Evolutionary conservation across 345 rosid genomes (phyloP).

Genomic region (Aquilaria yunnanensis): DNA sequence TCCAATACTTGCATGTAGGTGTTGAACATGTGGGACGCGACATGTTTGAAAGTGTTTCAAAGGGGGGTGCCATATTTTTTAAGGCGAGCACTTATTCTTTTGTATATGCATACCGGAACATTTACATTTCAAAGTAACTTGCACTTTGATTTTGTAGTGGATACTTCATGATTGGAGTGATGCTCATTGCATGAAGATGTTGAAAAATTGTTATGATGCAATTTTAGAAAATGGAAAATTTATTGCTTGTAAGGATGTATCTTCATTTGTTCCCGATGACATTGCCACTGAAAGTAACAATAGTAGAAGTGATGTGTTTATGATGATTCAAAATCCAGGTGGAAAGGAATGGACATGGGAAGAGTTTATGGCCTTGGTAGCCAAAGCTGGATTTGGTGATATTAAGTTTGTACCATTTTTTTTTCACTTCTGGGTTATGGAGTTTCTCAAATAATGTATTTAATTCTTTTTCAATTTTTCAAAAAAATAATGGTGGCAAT

Average conservation of each 20-base stretch:
- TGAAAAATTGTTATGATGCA: constrained; percentile 19
- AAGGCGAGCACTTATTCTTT: constrained; percentile 7
- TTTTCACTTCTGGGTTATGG: constrained; percentile 4
- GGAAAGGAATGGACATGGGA: constrained; percentile 7
- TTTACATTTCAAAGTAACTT: background rate
- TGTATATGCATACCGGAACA: too few species aligned
- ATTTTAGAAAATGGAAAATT: constrained; percentile 31
- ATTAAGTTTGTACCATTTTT: background rate
- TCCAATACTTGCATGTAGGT: background rate
- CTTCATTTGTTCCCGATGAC: background rate
- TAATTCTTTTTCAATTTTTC: background rate
- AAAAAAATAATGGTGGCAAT: too few species aligned
- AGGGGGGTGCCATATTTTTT: constrained; percentile 17
- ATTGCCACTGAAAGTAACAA: background rate
- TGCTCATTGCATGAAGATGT: constrained; percentile 26
- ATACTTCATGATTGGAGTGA: constrained; percentile 45
- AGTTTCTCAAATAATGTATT: constrained; percentile 2
- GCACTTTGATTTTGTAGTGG: constrained; percentile 19
- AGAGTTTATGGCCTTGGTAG: constrained; percentile 6
- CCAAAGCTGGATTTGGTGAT: constrained; percentile 4
- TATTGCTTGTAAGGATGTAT: constrained; percentile 8
- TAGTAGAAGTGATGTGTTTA: background rate
- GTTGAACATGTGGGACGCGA: constrained; percentile 31
- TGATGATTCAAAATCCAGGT: constrained; percentile 2
- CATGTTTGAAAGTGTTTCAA: constrained; percentile 30